Evolutionary conservation across 352 stramenopile species (phyloP), one percentile per base, ranked within the genome.

Genomic region (Globisporangium radiosum): DNA sequence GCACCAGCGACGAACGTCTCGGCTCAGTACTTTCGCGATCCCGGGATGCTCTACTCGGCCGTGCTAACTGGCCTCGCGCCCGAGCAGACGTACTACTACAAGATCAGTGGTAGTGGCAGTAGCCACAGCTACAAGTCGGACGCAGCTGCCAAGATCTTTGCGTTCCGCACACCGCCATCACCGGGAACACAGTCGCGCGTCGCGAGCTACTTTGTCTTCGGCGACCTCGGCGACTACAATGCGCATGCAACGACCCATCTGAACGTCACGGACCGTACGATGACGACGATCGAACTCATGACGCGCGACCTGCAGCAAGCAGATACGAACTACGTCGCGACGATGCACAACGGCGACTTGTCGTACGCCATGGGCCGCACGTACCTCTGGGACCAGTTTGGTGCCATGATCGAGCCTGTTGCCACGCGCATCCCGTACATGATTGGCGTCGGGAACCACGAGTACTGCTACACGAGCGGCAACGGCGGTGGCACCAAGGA

Each of bases 281-380:
- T 66, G 0, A 86, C 65, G 38, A 76, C 60, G 37, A 64, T 72
- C 36, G 50, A 69, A 17, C 63, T 74, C 50, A 62, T 85, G 15
- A 54, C 48, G 5, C 49, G 63, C 7, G 64, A 76, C 5, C 52
- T 81, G 52, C 50, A 66, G 25, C 52, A 50, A 8, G 37, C 42
- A 0, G 25, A 50, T 11, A 44, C 19, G 39, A 77, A 87, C 47
- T 70, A 81, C 48, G 63, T 70, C 25, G 77, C 59, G 1, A 70
- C 87, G n/a, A 70, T 94, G 65, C 81, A 92, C 57, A 70, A 89
- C 47, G 85, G 85, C 17, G 85, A 92, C 61, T 56, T 87, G 17
- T 80, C 68, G 54, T 94, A 94, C 61, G 81, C 87, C 19, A 63
- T 64, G 48, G 52, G 67, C 10, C 61, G 66, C 6, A 83, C 83